Evolutionary conservation across 2,329 filamentous ascomycete species (phyloP).

Genomic region (Keithomyces neogunnii): DNA sequence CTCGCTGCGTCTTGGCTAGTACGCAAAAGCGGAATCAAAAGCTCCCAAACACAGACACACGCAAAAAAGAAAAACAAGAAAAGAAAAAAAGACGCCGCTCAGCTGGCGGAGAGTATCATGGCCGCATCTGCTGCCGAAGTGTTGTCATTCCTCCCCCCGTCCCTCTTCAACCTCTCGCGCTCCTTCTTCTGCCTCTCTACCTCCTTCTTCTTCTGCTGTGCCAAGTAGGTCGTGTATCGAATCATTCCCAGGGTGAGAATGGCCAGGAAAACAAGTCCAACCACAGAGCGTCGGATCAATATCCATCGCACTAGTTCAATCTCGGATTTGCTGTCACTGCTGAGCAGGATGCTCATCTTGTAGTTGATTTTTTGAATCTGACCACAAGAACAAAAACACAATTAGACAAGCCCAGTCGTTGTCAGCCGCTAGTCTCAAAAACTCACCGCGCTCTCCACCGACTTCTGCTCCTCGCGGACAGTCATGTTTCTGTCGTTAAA

Average conservation of each 20-base stretch:
- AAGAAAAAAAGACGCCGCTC: conserved; percentile 8
- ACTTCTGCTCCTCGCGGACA: conserved; percentile 79
- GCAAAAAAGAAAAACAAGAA: conserved; percentile 1
- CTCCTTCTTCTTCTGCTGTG: conserved; percentile 40
- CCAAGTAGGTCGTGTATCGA: conserved; percentile 50
- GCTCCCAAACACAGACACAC: not conserved
- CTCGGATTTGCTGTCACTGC: conserved; percentile 83
- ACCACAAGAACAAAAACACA: not conserved
- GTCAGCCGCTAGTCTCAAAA: too few species aligned
- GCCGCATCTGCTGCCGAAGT: conserved; percentile 43
- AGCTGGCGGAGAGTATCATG: conserved; percentile 51
- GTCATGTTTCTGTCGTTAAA: conserved; percentile 95
- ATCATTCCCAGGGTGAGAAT: conserved; percentile 51
- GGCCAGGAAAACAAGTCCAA: conserved; percentile 60
- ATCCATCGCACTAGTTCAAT: conserved; percentile 91
- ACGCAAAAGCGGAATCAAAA: not conserved
- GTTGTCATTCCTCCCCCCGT: conserved; percentile 37
- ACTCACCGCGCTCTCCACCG: conserved; percentile 68
- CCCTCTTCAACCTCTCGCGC: conserved; percentile 33
- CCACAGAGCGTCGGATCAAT: conserved; percentile 52
- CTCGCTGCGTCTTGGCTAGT: too few species aligned
- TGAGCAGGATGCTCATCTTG: conserved; percentile 85
- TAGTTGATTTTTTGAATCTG: conserved; percentile 92
- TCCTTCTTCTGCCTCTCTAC: conserved; percentile 33
- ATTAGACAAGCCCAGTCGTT: not conserved